A percentile compares a stretch with the other conserved stretches of the same genome.
Evolutionary conservation across 176 grass and related monocot species (phyloP).

Genomic region (Elymus sibiricus): DNA sequence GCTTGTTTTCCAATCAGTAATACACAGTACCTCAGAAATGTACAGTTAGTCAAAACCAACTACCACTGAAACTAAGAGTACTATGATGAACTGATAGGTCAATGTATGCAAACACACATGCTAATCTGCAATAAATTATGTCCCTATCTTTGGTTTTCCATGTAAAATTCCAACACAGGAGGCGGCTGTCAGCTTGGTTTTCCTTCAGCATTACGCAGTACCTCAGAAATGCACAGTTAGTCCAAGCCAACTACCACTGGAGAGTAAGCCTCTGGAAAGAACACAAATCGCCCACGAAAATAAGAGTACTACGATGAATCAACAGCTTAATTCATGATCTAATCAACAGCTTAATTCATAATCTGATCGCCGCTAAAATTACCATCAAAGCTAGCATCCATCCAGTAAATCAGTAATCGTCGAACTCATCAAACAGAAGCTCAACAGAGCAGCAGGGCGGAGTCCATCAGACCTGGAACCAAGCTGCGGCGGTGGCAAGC

Average conservation of each 20-base stretch:
- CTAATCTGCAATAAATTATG: background rate
- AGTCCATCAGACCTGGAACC: slow-evolving; percentile 33
- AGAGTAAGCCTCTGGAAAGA: background rate
- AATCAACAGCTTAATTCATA: too few relatives aligned
- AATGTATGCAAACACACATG: background rate
- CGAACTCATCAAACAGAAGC: background rate
- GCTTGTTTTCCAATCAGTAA: background rate
- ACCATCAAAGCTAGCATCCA: background rate
- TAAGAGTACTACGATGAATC: background rate
- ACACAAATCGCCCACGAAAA: background rate
- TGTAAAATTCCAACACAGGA: slow-evolving; percentile 15
- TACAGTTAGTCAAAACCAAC: slow-evolving; percentile 32
- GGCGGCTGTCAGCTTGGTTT: background rate
- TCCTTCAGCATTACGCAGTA: slow-evolving; percentile 11
- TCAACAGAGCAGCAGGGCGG: background rate
- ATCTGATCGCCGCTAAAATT: background rate
- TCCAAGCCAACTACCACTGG: slow-evolving; percentile 23
- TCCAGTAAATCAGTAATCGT: background rate
- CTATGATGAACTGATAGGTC: background rate
- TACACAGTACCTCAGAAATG: background rate
- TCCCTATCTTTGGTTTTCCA: background rate
- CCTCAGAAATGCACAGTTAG: background rate
- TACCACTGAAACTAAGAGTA: background rate
- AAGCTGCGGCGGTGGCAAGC: slow-evolving; percentile 24
- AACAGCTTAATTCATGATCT: background rate